Evolutionary conservation across 257 asterid species (phyloP).

Genomic region (Apocynum venetum): DNA sequence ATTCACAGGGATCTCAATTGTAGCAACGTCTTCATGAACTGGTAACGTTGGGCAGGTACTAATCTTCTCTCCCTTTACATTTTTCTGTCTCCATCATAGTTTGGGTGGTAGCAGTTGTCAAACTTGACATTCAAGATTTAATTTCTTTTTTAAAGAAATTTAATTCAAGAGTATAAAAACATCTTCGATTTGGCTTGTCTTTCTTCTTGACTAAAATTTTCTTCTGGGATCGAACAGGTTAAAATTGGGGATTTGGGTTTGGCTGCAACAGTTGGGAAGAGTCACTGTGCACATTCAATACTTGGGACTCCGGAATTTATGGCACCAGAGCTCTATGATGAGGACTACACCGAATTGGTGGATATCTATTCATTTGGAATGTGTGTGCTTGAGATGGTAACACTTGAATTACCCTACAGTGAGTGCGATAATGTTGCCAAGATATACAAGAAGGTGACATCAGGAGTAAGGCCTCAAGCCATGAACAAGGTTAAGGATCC

Average conservation of each 20-base stretch:
- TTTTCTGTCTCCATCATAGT: not conserved
- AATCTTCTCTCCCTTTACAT: not conserved
- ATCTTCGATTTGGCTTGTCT: no score
- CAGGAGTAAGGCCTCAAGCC: conserved; percentile 68
- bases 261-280: conserved; percentile 60
- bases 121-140: not conserved
- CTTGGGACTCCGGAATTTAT: conserved; percentile 88
- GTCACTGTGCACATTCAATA: conserved; percentile 58
- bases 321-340: conserved; percentile 82
- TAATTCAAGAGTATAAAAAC: no score
- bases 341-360: conserved; percentile 56
- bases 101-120: not conserved
- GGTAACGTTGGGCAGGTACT: conserved; percentile 81
- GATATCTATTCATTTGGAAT: conserved; percentile 78
- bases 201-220: no score
- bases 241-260: conserved; percentile 82
- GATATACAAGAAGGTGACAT: conserved; percentile 65
- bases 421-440: conserved; percentile 67
- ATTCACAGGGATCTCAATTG: conserved; percentile 82
- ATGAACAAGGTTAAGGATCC: conserved; percentile 65
- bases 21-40: conserved; percentile 79
- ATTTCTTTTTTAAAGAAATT: no score
- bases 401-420: conserved; percentile 59
- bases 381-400: conserved; percentile 86
- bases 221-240: conserved; percentile 33